Evolutionary conservation across 257 asterid genomes (phyloP).

Genomic region (Oldenlandia corymbosa): DNA sequence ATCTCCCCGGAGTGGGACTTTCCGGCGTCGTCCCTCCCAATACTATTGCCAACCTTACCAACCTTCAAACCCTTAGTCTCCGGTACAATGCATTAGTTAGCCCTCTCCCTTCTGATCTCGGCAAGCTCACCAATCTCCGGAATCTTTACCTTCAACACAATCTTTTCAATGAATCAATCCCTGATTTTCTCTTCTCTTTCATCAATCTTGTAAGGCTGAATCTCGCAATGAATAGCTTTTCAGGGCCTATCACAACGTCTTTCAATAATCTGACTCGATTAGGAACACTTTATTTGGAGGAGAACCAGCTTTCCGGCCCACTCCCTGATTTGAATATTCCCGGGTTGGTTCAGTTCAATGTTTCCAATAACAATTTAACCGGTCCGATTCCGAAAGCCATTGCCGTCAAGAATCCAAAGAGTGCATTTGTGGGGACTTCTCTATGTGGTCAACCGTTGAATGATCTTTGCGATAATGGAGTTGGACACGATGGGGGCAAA

Average conservation of each 20-base stretch:
- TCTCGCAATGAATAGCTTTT: constrained; percentile 62
- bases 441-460: constrained; percentile 73
- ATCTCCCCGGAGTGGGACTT: constrained; percentile 82
- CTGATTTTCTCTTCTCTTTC: constrained; percentile 47
- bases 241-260: constrained; percentile 53
- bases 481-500: constrained; percentile 9
- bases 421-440: constrained; percentile 53
- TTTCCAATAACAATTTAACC: constrained; percentile 51
- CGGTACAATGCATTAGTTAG: constrained; percentile 77
- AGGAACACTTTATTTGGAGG: constrained; percentile 73
- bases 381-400: constrained; percentile 65
- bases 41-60: constrained; percentile 51
- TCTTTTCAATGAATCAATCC: constrained; percentile 53
- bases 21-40: constrained; percentile 58
- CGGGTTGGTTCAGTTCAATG: constrained; percentile 55
- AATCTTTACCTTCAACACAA: constrained; percentile 68
- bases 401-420: constrained; percentile 36
- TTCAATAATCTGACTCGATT: constrained; percentile 60
- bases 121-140: constrained; percentile 47
- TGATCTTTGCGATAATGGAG: constrained; percentile 34
- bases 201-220: constrained; percentile 56
- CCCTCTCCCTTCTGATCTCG: constrained; percentile 50
- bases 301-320: constrained; percentile 55
- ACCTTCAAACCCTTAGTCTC: constrained; percentile 66
- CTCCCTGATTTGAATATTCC: constrained; percentile 57